Evolutionary conservation across 441 rosid species (phyloP), one percentile per base, ranked within the genome.

Genomic region (Aleurites moluccanus): DNA sequence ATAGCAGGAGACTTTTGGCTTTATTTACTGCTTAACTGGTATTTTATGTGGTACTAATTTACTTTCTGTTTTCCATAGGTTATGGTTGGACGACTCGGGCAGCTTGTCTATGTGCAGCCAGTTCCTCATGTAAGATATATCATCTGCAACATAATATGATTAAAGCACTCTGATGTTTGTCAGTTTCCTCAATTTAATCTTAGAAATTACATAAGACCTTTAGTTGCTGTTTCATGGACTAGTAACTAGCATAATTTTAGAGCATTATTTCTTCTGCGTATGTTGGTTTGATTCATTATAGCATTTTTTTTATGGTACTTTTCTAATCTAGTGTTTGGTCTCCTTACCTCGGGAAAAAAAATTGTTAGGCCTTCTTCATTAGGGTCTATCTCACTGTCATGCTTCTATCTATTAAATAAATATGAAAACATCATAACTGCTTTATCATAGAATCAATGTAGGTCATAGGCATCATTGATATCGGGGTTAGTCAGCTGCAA

Each of bases 101-200:
- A 90, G 83, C 83, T 88, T 73, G 78, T 90, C 28, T 90, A 83
- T 77, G 42, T 89, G 83, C 92, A 90, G 72, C 93, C 98, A 76
- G 84, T 91, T 84, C 64, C 91, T 73, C 92, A 88, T 80, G 97
- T 92, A 86, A 85, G 91, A 81, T 79, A 42, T 71, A 45, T 45
- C 60, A 21, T 75, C 52, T 45, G 40, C 38, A 60, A 45, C 21
- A 71, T 60, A 64, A 67, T 42, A 71, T 59, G 69, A 68, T 77
- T 75, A 30, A 64, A 71, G 72, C 66, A 21, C 40, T 73, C 30
- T 55, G 70, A 67, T 76, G 55, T 50, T 72, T 49, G 72, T 49
- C 59, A 35, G 69, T 75, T 57, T 53, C 42, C 21, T 44, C n/a
- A 72, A 45, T 70, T 64, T 27, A 27, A 57, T 57, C 25, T 10